phyloP scores from a whole-genome alignment of 2,329 filamentous ascomycete species.

The Colletotrichum magnum region DNA sequence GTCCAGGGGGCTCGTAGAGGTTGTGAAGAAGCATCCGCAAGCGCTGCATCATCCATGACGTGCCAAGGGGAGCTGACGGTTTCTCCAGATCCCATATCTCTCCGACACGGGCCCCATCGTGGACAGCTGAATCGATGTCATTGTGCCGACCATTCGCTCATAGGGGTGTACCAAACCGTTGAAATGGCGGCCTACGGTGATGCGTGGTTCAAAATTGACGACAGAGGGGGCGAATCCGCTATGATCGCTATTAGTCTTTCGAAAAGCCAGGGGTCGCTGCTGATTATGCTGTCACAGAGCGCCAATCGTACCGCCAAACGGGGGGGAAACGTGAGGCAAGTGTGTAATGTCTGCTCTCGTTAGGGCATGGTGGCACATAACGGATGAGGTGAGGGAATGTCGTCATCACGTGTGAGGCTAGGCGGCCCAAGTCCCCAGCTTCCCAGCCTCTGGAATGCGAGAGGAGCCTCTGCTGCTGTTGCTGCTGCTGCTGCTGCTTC shows the following conservation, averaged over 20 bases:
- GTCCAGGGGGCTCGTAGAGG: slow-evolving; percentile 5
- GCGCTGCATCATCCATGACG: slow-evolving; percentile 36
- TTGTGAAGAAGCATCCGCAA: not conserved
- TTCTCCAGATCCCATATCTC: slow-evolving; percentile 15
- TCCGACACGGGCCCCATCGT: slow-evolving; percentile 20
- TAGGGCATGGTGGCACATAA: slow-evolving; percentile 28
- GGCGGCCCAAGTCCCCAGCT: slow-evolving; percentile 14
- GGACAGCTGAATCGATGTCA: slow-evolving; percentile 27
- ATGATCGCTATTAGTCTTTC: not conserved
- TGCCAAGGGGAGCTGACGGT: not conserved
- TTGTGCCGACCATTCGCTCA: slow-evolving; percentile 22
- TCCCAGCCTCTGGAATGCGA: slow-evolving; percentile 2
- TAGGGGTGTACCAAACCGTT: slow-evolving; percentile 1
- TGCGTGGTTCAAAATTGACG: slow-evolving; percentile 12
- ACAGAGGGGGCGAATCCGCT: slow-evolving; percentile 15
- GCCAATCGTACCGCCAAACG: slow-evolving; percentile 1
- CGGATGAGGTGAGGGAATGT: slow-evolving; percentile 36
- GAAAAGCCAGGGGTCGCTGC: slow-evolving; percentile 14
- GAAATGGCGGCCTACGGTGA: not conserved
- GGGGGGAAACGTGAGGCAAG: slow-evolving; percentile 9
- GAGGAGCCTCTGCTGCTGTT: not conserved
- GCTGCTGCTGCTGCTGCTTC: slow-evolving; percentile 7
- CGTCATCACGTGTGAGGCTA: slow-evolving; percentile 40
- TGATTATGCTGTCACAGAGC: slow-evolving; percentile 30
- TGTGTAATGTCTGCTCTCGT: slow-evolving; percentile 10